Base-by-base conservation (phyloP, 257 asterid species). In the Solanum ossicruentum region DNA sequence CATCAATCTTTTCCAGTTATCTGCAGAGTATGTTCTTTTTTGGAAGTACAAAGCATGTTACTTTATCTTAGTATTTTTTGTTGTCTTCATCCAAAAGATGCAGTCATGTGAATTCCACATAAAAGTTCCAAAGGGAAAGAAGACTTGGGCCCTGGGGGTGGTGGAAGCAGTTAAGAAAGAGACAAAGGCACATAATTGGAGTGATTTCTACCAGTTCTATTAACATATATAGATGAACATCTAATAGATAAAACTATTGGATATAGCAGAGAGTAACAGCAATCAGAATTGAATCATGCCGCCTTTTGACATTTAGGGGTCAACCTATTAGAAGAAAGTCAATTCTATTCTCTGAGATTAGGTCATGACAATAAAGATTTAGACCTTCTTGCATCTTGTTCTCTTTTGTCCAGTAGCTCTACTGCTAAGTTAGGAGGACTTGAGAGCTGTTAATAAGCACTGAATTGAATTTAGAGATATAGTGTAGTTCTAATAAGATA, bases 1-100 rank as follows among this genome's bases (percentile, higher is more conserved):
- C 90, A 91, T 93, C 88, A 92, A 93, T 87, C 97, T 94, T 85
- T 94, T 96, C 93, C 98, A 93, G 93, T 52, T 87, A 84, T 89
- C 99, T 66, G 95, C 98, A 52, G 98, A 93, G 98, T 96, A 91
- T 85, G 92, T 88, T 52, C 20, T 8, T 32, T 10, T 21, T 71
- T 3, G 65, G 43, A 28, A 43, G 67, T 36, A 67, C 78, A 54
- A 51, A 41, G 21, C 71, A 49, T 77, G 45, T 49, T 20, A 60
- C 20, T 41, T 43, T 45, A 18, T 66, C 13, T 54, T 67, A 41
- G n/a, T 81, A 54, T 65, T 77, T 77, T 77, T 51, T 45, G 63
- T 49, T 12, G 20, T 75, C 60, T 1, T 75, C 58, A 51, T 32
- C 77, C 77, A 69, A 21, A 3, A 3, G n/a, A 56, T 81, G 54